Evolutionary conservation across 768 basidiomycete genomes (phyloP), one percentile per base, ranked within the genome.

Genomic region (Suillus weaverae): DNA sequence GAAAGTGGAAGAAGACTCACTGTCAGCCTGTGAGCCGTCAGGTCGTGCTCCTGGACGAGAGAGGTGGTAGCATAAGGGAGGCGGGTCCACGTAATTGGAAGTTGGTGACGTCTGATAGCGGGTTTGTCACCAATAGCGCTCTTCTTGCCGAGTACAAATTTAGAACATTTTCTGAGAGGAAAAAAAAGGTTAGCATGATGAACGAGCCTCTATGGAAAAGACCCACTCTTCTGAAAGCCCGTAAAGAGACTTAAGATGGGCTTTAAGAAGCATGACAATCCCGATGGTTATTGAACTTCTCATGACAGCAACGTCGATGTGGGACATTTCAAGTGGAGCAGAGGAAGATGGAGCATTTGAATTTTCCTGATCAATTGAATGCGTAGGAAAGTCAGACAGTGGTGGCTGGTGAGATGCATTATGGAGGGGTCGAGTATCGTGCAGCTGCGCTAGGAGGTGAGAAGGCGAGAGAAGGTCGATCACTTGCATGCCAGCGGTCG

Each of bases 151-250:
- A 88, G 76, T 5, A 88, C 84, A 72, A 92, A 97, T 76, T 95
- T 98, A 54, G 84, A 81, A 68, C 95, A 95, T 91, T 97, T 99
- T 51, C 95, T 97, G 64, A 56, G 14, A 39, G 36, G 62, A 50
- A 67, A 30, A 61, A 35, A 16, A 50, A 60, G 11, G 18, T 59
- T 32, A 59, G 30, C 5, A 41, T 1, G 41, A 50, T 51, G 62
- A 26, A 36, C 62, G 38, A 38, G 43, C 46, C 38, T 26, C 26
- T 11, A n/a, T 30, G 43, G 13, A 30, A 20, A 30, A 67, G 60
- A 81, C 91, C 64, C 73, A 97, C 96, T 97, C 95, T 80, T 99
- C 96, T 2, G 93, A 90, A 44, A 99, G 75, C 2, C 89, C 87
- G 72, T 98, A 99, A 16, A 94, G 71, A 1, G 76, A 75, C 73